Evolutionary conservation across 202 grass and related monocot genomes (phyloP).

Genomic region (Brachypodium distachyon): DNA sequence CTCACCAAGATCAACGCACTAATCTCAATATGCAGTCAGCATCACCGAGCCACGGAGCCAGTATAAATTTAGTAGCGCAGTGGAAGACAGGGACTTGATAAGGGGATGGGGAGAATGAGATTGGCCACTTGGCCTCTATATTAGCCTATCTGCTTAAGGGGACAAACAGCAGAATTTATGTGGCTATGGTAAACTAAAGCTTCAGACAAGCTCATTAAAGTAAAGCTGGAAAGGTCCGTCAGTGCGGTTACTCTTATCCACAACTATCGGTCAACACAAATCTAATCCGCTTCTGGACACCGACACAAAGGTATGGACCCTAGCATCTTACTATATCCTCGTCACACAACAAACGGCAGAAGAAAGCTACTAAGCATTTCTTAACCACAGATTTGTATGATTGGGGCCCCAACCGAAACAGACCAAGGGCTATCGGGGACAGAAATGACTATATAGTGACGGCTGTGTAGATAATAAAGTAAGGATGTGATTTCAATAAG

Average conservation of each 20-base stretch:
- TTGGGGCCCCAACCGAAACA: background rate
- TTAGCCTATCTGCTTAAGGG: background rate
- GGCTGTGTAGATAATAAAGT: background rate
- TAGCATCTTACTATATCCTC: constrained; percentile 7
- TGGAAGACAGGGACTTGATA: too few species aligned
- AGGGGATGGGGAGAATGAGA: background rate
- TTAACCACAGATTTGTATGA: background rate
- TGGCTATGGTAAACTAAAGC: background rate
- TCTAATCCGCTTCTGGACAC: background rate
- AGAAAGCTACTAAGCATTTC: background rate
- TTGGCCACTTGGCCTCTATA: background rate
- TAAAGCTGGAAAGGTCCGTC: background rate
- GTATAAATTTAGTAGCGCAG: too few species aligned
- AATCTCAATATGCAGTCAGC: too few species aligned
- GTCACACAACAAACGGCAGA: background rate
- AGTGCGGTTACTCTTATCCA: constrained; percentile 13
- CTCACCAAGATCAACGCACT: too few species aligned
- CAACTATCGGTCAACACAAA: background rate
- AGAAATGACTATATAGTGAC: background rate
- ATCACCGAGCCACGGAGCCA: too few species aligned
- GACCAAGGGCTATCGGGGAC: background rate
- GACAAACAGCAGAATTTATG: background rate
- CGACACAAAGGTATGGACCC: background rate
- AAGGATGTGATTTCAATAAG: background rate
- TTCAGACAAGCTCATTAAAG: background rate